Percentiles rank a stretch among this genome's conserved stretches.
Evolutionary conservation across 139 green algal species (phyloP).

Genomic region (Zygnema circumcarinatum): DNA sequence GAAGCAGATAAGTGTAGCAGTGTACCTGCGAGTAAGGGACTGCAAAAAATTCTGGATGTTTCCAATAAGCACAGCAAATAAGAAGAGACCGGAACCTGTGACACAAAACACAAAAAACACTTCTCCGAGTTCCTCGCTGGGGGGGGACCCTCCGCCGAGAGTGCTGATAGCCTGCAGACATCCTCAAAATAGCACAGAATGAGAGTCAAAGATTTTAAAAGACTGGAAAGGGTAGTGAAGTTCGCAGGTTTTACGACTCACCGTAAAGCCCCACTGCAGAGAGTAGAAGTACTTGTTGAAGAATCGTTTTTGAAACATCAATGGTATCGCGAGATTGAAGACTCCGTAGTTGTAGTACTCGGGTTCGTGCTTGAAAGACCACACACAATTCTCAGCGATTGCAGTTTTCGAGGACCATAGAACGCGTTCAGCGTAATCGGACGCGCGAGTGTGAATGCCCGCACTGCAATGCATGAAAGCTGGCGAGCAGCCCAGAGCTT

Average conservation of each 20-base stretch:
- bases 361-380: not conserved
- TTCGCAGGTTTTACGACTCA: not conserved
- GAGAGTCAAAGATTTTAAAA: not conserved
- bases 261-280: constrained; percentile 33
- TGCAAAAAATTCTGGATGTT: constrained; percentile 61
- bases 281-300: constrained; percentile 22
- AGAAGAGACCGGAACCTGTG: constrained; percentile 21
- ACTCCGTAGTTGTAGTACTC: constrained; percentile 37
- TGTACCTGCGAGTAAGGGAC: constrained; percentile 37
- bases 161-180: constrained; percentile 45
- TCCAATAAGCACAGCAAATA: constrained; percentile 53
- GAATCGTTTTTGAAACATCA: not conserved
- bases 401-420: not conserved
- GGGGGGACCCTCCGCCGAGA: not conserved
- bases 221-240: not conserved
- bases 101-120: constrained; percentile 42
- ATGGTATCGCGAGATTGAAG: not conserved
- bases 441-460: not conserved
- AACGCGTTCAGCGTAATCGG: not conserved
- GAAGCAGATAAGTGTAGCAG: too few relatives aligned
- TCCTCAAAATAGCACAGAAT: not conserved
- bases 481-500: not conserved
- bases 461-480: not conserved
- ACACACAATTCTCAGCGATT: not conserved
- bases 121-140: constrained; percentile 22